These are phyloP conservation scores for Ustilago bromivora DNA, from an alignment of 1,284 basidiomycete genomes.

Conservation along the genomic window DNA sequence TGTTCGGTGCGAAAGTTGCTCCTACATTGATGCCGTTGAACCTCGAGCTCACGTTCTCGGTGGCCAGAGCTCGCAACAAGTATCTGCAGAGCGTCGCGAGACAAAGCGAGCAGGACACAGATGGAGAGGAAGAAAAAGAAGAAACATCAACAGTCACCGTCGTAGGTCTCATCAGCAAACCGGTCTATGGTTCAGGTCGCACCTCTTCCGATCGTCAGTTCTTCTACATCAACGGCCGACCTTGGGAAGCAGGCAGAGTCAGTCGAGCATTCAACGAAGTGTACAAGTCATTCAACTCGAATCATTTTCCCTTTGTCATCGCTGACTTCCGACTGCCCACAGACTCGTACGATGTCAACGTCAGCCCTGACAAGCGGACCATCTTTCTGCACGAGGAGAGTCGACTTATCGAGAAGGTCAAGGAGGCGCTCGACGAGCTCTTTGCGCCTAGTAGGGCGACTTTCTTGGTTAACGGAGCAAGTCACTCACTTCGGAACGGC, in stretches of 20 bases:
- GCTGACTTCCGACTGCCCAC: constrained; percentile 85
- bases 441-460: constrained; percentile 80
- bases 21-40: constrained; percentile 80
- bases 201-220: constrained; percentile 83
- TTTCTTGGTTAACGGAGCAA: constrained; percentile 70
- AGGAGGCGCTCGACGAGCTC: constrained; percentile 76
- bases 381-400: constrained; percentile 91
- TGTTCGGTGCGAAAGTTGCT: constrained; percentile 87
- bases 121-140: constrained; percentile 14
- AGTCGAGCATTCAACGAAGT: constrained; percentile 65
- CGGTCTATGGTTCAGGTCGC: constrained; percentile 77
- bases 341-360: constrained; percentile 91
- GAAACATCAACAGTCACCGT: constrained; percentile 72
- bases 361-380: constrained; percentile 95
- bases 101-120: not conserved
- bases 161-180: constrained; percentile 83
- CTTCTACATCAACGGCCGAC: constrained; percentile 92
- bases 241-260: constrained; percentile 76
- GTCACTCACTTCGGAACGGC: constrained; percentile 29
- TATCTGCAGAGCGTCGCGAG: not conserved
- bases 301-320: constrained; percentile 78
- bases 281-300: constrained; percentile 61
- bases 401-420: constrained; percentile 76
- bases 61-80: constrained; percentile 9
- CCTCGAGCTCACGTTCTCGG: constrained; percentile 71